Evolutionary conservation across 495 filamentous ascomycete genomes (phyloP), one percentile per base, ranked within the genome.

Genomic region (Saxophila tyrrhenica): DNA sequence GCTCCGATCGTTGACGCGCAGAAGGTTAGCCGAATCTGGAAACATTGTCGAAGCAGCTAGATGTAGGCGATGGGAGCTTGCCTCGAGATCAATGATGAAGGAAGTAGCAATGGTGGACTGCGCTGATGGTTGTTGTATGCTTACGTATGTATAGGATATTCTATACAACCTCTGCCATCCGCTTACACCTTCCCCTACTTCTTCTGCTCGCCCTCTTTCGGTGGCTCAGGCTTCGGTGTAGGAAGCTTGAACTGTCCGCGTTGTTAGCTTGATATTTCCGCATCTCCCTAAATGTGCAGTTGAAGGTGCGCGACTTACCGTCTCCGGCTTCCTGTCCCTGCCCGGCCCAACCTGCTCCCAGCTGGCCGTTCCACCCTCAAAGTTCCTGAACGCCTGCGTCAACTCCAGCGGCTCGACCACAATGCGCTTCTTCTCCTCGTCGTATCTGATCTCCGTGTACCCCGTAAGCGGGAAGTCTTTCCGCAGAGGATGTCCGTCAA

Each of bases 341-440:
- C 94, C 94, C 48, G 80, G 67, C 47, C 94, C 91, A 66, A 99
- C 82, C 66, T 90, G 90, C 70, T 99, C 89, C 89, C 91, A 89
- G 13, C 78, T 81, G 38, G 76, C 78, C 45, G 57, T 65, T 19
- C 66, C 63, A 42, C 87, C 86, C 72, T 95, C 87, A 64, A 99
- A 99, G 72, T 99, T 97, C 59, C 94, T 82, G 81, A 91, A 97
- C n/a, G 92, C 92, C 72, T 98, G 92, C 8, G 94, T 96, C 70
- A 98, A 75, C 73, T 98, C 92, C 51, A 98, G 76, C 11, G 94
- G 92, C 77, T 97, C 94, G 29, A 92, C 87, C 52, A 99, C 90
- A 67, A 97, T 95, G 51, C 94, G 79, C 80, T 99, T 97, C 85
- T 97, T 99, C 80, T 97, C 94, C 70, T 99, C 94, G 64, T 96